Percentiles rank a stretch among this genome's conserved stretches.
Conservation (phyloP, 1,284 basidiomycete genomes). For the Trametes versicolor region DNA sequence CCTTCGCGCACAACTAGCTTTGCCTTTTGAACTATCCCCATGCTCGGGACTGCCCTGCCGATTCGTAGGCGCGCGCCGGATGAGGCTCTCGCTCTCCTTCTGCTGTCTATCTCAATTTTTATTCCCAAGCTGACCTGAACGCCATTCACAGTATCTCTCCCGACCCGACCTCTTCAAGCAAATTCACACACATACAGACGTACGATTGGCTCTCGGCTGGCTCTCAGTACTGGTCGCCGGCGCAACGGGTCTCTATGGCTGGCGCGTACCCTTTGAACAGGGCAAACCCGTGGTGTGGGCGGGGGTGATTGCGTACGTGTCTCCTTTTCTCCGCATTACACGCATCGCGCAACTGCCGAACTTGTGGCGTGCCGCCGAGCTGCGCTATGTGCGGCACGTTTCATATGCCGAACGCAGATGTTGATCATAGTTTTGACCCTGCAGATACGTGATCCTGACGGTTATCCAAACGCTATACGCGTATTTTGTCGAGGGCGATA, state of each 20-base stretch:
- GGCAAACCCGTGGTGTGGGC: slow-evolving; percentile 83
- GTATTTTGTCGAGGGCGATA: slow-evolving; percentile 83
- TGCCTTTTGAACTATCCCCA: not conserved
- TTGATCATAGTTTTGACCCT: slow-evolving; percentile 1
- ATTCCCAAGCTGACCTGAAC: not conserved
- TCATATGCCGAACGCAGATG: slow-evolving; percentile 48
- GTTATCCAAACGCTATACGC: slow-evolving; percentile 78
- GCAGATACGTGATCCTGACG: slow-evolving; percentile 79
- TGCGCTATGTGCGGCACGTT: no score
- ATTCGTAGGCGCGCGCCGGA: no score
- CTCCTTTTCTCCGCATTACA: slow-evolving; percentile 15
- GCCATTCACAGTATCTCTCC: slow-evolving; percentile 72
- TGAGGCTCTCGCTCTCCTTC: no score
- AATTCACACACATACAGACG: slow-evolving; percentile 86
- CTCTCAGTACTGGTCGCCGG: slow-evolving; percentile 82
- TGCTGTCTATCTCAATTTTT: no score
- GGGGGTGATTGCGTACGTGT: slow-evolving; percentile 77
- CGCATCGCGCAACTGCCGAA: not conserved
- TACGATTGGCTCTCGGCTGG: slow-evolving; percentile 87
- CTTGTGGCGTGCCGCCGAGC: no score
- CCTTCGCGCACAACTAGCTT: no score
- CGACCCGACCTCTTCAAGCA: slow-evolving; percentile 86
- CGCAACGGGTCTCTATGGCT: slow-evolving; percentile 86
- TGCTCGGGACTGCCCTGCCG: no score
- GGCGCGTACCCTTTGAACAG: slow-evolving; percentile 86